phyloP scores from a whole-genome alignment of 164 flowering plant genomes.

The Stephania yunnanensis region DNA sequence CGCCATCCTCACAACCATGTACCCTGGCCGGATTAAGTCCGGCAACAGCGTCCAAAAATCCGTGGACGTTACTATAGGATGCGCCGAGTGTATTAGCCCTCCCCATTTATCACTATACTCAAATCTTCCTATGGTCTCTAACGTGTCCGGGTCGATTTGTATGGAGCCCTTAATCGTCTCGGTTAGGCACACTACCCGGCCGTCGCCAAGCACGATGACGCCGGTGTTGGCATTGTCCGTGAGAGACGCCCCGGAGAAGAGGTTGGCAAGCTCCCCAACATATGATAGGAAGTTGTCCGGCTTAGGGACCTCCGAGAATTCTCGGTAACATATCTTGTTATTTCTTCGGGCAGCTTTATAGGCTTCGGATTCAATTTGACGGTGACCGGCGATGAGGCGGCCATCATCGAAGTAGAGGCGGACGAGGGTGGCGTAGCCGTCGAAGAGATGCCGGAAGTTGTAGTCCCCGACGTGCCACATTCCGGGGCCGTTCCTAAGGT shows the following conservation, averaged over 20 bases:
- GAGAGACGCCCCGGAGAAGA: constrained; percentile 82
- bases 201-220: constrained; percentile 75
- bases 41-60: constrained; percentile 81
- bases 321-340: constrained; percentile 69
- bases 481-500: constrained; percentile 95
- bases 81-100: constrained; percentile 85
- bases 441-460: constrained; percentile 92
- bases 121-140: constrained; percentile 77
- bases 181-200: constrained; percentile 84
- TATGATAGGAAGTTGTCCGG: constrained; percentile 55
- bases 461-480: constrained; percentile 81
- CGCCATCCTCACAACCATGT: constrained; percentile 83
- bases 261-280: constrained; percentile 60
- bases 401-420: constrained; percentile 71
- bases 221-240: constrained; percentile 98
- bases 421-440: constrained; percentile 87
- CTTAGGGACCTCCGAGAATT: constrained; percentile 86
- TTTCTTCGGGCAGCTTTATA: constrained; percentile 73
- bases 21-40: constrained; percentile 80
- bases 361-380: constrained; percentile 83
- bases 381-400: constrained; percentile 60
- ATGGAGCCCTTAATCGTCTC: constrained; percentile 92
- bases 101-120: constrained; percentile 60
- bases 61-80: constrained; percentile 74
- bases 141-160: constrained; percentile 56